phyloP scores from a whole-genome alignment of 257 asterid species.

The Verbena officinalis region DNA sequence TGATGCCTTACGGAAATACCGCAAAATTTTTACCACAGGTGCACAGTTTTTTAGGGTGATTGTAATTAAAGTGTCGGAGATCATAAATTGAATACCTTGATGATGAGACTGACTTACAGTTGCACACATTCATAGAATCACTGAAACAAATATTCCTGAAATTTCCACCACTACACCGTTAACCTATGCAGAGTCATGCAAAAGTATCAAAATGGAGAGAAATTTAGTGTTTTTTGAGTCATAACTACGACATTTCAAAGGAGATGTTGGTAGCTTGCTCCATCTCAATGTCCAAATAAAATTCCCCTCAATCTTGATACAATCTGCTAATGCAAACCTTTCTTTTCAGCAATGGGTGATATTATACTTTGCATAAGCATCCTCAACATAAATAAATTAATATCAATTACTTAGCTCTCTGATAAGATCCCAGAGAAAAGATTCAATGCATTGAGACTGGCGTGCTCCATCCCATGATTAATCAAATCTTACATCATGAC shows the following conservation, averaged over 20 bases:
- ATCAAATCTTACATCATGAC: background rate
- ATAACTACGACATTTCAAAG: background rate
- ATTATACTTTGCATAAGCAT: conserved; percentile 3
- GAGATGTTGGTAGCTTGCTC: background rate
- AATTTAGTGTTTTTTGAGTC: too few species aligned
- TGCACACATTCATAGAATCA: too few species aligned
- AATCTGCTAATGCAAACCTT: background rate
- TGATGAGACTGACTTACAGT: too few species aligned
- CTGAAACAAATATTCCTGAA: too few species aligned
- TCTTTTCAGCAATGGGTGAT: conserved; percentile 15
- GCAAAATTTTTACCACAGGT: too few species aligned
- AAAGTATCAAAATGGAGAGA: too few species aligned
- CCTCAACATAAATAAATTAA: background rate
- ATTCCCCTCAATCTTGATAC: conserved; percentile 14
- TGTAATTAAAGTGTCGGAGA: too few species aligned
- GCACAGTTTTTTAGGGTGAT: too few species aligned
- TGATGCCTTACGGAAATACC: too few species aligned
- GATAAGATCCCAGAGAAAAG: background rate
- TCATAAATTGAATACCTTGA: too few species aligned
- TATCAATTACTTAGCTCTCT: background rate
- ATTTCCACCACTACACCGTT: background rate
- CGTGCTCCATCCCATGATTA: conserved; percentile 6
- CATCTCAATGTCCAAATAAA: background rate
- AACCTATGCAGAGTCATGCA: too few species aligned
- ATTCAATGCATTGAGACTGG: background rate